Evolutionary conservation across 2,329 filamentous ascomycete species (phyloP).

Genomic region (Pseudopyricularia javanii): DNA sequence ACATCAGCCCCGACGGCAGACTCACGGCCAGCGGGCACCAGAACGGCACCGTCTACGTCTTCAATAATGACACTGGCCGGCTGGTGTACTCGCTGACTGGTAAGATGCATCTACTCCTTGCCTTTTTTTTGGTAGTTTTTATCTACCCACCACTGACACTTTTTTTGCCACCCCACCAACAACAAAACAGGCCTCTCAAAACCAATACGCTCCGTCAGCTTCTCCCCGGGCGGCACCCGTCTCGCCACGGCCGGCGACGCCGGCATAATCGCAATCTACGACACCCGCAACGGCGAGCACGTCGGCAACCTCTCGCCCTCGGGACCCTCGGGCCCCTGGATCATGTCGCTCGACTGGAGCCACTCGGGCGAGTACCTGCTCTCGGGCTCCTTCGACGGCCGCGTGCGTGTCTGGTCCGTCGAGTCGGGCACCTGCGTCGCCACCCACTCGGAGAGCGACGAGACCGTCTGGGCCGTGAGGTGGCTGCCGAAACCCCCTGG

Average conservation of each 20-base stretch:
- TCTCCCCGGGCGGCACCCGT: slow-evolving; percentile 74
- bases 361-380: slow-evolving; percentile 84
- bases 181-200: slow-evolving; percentile 58
- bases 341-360: slow-evolving; percentile 87
- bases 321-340: slow-evolving; percentile 56
- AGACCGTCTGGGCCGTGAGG: slow-evolving; percentile 67
- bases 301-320: slow-evolving; percentile 58
- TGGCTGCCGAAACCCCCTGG: slow-evolving; percentile 62
- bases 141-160: neutral
- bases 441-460: slow-evolving; percentile 82
- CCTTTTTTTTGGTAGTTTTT: neutral
- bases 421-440: slow-evolving; percentile 76
- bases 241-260: slow-evolving; percentile 87
- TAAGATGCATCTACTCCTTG: slow-evolving; percentile 21
- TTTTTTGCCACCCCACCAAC: slow-evolving; percentile 1
- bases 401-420: slow-evolving; percentile 91
- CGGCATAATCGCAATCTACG: slow-evolving; percentile 79
- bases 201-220: slow-evolving; percentile 72
- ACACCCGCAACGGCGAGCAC: slow-evolving; percentile 84
- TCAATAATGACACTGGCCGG: slow-evolving; percentile 81
- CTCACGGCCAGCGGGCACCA: slow-evolving; percentile 89
- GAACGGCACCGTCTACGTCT: slow-evolving; percentile 84
- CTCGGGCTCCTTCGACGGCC: slow-evolving; percentile 81
- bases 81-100: slow-evolving; percentile 77
- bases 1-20: slow-evolving; percentile 65